Evolutionary conservation across 345 rosid genomes (phyloP).

Genomic region (Jatropha curcas): DNA sequence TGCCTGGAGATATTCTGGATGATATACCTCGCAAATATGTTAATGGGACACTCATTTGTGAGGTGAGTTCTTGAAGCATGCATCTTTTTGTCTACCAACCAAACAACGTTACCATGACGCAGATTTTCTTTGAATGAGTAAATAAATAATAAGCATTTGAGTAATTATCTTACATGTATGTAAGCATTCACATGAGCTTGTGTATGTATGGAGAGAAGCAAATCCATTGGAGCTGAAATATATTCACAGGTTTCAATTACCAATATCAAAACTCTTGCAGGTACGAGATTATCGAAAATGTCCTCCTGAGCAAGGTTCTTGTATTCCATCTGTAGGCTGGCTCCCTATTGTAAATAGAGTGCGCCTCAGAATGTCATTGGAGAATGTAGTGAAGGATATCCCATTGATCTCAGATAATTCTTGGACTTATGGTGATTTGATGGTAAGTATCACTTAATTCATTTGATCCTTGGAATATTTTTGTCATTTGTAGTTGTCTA

Average conservation of each 20-base stretch:
- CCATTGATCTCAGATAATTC: constrained; percentile 72
- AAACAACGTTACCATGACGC: neutral
- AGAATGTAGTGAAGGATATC: constrained; percentile 91
- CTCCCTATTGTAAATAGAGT: constrained; percentile 63
- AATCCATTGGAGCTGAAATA: constrained; percentile 7
- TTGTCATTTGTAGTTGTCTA: neutral
- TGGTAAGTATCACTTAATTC: constrained; percentile 49
- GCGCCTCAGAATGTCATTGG: constrained; percentile 75
- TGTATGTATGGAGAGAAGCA: neutral
- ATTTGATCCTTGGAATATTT: constrained; percentile 10
- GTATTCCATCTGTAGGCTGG: constrained; percentile 26
- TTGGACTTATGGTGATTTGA: constrained; percentile 96
- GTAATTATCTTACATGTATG: neutral
- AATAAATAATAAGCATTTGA: constrained; percentile 5
- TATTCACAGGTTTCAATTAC: neutral
- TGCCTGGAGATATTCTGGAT: constrained; percentile 82
- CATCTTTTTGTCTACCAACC: neutral
- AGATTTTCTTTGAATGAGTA: neutral
- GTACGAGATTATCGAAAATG: constrained; percentile 75
- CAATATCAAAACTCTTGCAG: constrained; percentile 43
- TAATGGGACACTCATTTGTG: constrained; percentile 75
- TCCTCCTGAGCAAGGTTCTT: constrained; percentile 53
- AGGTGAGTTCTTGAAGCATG: constrained; percentile 48
- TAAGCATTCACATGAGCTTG: constrained; percentile 2
- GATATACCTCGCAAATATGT: constrained; percentile 72